These are phyloP conservation scores for Yamadazyma endophytica DNA, from an alignment of 805 yeast species.

Conservation along the genomic window DNA sequence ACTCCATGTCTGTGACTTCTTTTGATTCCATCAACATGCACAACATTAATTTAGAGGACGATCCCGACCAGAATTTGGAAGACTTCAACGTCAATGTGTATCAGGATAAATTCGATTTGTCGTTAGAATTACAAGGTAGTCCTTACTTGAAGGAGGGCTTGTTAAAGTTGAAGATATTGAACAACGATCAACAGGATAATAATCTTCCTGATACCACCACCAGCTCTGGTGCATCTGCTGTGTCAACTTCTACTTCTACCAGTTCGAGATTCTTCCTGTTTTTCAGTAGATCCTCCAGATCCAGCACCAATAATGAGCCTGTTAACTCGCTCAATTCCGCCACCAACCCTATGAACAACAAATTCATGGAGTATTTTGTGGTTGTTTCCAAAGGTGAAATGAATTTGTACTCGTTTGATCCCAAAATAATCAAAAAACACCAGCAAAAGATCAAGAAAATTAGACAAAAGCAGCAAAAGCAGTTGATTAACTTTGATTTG, in stretches of 20 bases:
- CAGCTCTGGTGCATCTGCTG: slow-evolving; percentile 9
- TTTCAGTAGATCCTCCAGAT: slow-evolving; percentile 15
- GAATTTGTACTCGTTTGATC: slow-evolving; percentile 52
- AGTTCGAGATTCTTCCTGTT: slow-evolving; percentile 24
- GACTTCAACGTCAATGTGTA: slow-evolving; percentile 36
- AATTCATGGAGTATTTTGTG: slow-evolving; percentile 48
- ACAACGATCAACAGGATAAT: slow-evolving; percentile 35
- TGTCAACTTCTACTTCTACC: slow-evolving; percentile 14
- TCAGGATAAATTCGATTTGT: slow-evolving; percentile 52
- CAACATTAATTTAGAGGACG: slow-evolving; percentile 9
- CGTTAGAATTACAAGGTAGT: slow-evolving; percentile 63
- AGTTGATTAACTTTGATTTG: slow-evolving; percentile 6
- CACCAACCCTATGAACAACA: slow-evolving; percentile 17
- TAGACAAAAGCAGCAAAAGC: slow-evolving; percentile 13
- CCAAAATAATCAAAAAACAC: slow-evolving; percentile 37
- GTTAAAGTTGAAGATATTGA: slow-evolving; percentile 37
- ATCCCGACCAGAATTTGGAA: slow-evolving; percentile 21
- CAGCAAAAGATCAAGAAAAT: slow-evolving; percentile 25
- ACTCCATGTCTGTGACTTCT: slow-evolving; percentile 31
- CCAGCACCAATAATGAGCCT: slow-evolving; percentile 1
- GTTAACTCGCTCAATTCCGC: slow-evolving; percentile 1
- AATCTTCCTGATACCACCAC: slow-evolving; percentile 8
- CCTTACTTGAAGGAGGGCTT: slow-evolving; percentile 79
- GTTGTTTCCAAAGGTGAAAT: slow-evolving; percentile 68
- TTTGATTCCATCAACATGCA: slow-evolving; percentile 22